phyloP scores from a whole-genome alignment of 2,329 filamentous ascomycete species.

The Exophiala oligosperma region DNA sequence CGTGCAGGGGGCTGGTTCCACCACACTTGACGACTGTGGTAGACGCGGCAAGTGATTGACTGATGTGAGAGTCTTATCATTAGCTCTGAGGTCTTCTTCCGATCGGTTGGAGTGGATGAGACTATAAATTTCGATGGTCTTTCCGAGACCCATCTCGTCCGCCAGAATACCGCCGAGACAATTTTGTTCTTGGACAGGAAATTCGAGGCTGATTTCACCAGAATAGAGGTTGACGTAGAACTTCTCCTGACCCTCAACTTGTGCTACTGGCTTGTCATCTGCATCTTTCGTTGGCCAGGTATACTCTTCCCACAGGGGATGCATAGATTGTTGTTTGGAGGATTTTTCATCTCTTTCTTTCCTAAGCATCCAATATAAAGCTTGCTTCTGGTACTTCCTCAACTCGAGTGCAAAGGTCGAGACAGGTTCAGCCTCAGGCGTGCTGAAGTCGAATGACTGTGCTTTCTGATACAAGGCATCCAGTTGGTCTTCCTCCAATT shows the following conservation, averaged over 20 bases:
- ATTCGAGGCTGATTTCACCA: conserved; percentile 86
- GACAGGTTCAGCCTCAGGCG: conserved; percentile 80
- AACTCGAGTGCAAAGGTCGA: conserved; percentile 79
- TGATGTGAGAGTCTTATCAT: conserved; percentile 40
- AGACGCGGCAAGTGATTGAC: conserved; percentile 65
- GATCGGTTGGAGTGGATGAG: conserved; percentile 81
- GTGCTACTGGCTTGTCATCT: conserved; percentile 73
- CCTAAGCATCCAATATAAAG: conserved; percentile 91
- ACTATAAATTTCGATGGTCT: conserved; percentile 98
- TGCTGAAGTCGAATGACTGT: conserved; percentile 93
- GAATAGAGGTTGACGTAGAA: conserved; percentile 99
- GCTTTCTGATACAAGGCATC: conserved; percentile 94
- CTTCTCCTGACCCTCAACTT: conserved; percentile 63
- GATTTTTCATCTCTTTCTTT: conserved; percentile 82
- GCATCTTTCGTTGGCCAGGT: conserved; percentile 83
- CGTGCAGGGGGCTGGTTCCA: conserved; percentile 76
- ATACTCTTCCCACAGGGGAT: conserved; percentile 97
- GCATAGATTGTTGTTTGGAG: conserved; percentile 78
- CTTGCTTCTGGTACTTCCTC: conserved; percentile 92
- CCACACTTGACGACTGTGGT: conserved; percentile 55
- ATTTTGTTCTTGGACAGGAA: conserved; percentile 90
- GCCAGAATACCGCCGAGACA: conserved; percentile 91
- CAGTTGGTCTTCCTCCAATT: conserved; percentile 92
- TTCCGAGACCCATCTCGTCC: conserved; percentile 95
- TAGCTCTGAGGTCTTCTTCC: conserved; percentile 42